Base-by-base conservation (phyloP, 106 monocot species). In the Narthecium ossifragum region DNA sequence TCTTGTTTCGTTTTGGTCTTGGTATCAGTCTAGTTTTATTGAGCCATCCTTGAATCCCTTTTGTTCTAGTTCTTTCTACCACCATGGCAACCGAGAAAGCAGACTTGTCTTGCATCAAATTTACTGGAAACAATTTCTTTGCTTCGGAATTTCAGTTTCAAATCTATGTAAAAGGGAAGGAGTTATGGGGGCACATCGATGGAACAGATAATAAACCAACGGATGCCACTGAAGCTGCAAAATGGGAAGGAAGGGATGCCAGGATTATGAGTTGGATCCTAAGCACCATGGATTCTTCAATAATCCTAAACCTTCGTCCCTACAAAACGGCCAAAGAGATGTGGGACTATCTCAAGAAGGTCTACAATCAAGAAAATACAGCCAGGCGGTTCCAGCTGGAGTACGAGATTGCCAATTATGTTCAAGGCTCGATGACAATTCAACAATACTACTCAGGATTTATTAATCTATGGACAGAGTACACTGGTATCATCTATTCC, bases 331-430 rank as follows among this genome's bases (percentile, higher is more conserved):
- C 48, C 8, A 49, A 30, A 17, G 31, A 47, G 25, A 63, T 63
- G 30, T 63, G 29, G 50, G 31, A 50, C 32, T 63, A 32, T 63
- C 48, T 63, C 0, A 50, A 63, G 47, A 28, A n/a, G 31, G 22
- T 63, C 9, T 63, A 63, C 32, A 14, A 63, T 63, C 62, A 63
- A 32, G 31, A 32, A 26, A 63, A 63, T 31, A 9, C 15, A 18
- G 49, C 46, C 30, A 20, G 48, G 14, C 24, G 11, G 15, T 63
- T 63, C 33, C 62, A 63, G 23, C 48, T 63, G 2, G 62, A 63
- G 22, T 22, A 25, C 2, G 61, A 62, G 24, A 45, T 47, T 2
- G 3, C 25, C 46, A 29, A 45, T 15, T 46, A 24, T 28, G 18
- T 14, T 5, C 61, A 50, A 50, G 49, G 49, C n/a, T n/a, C n/a